phyloP scores from a whole-genome alignment of 805 yeast species.

The Cyberlindnera bimundalis region DNA sequence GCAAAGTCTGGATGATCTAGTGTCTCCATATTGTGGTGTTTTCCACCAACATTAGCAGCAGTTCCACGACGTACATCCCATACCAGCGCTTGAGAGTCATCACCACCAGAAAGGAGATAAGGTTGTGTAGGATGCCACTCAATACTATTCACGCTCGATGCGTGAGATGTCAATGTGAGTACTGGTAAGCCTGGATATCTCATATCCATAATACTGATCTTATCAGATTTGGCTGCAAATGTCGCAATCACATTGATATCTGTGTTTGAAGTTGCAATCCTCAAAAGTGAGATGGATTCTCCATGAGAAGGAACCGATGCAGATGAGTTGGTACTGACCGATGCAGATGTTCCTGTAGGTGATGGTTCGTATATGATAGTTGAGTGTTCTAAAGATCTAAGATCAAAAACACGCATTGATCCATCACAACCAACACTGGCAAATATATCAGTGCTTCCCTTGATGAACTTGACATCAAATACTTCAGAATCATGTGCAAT shows the following conservation, averaged over 20 bases:
- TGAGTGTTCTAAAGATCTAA: slow-evolving; percentile 85
- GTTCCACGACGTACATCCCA: slow-evolving; percentile 49
- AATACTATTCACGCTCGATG: slow-evolving; percentile 65
- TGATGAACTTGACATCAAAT: slow-evolving; percentile 82
- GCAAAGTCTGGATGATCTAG: slow-evolving; percentile 38
- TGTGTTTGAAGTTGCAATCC: slow-evolving; percentile 72
- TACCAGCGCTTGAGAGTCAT: slow-evolving; percentile 68
- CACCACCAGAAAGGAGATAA: slow-evolving; percentile 59
- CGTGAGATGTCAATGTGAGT: slow-evolving; percentile 63
- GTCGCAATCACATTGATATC: slow-evolving; percentile 86
- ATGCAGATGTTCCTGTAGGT: neutral
- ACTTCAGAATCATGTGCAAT: slow-evolving; percentile 97
- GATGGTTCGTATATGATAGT: slow-evolving; percentile 87
- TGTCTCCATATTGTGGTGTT: slow-evolving; percentile 6
- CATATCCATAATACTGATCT: slow-evolving; percentile 72
- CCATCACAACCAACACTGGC: slow-evolving; percentile 97
- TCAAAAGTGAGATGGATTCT: slow-evolving; percentile 45
- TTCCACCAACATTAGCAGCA: neutral
- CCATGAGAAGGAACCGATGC: slow-evolving; percentile 1
- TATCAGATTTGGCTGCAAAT: slow-evolving; percentile 64
- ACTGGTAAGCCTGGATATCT: slow-evolving; percentile 85
- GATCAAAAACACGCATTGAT: slow-evolving; percentile 85
- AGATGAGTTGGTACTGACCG: neutral
- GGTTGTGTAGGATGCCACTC: slow-evolving; percentile 82
- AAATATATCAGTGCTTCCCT: slow-evolving; percentile 71